Percentiles rank a stretch among this genome's conserved stretches.
Evolutionary conservation across 129 eudicot genomes (phyloP).

Genomic region (Arctium lappa): DNA sequence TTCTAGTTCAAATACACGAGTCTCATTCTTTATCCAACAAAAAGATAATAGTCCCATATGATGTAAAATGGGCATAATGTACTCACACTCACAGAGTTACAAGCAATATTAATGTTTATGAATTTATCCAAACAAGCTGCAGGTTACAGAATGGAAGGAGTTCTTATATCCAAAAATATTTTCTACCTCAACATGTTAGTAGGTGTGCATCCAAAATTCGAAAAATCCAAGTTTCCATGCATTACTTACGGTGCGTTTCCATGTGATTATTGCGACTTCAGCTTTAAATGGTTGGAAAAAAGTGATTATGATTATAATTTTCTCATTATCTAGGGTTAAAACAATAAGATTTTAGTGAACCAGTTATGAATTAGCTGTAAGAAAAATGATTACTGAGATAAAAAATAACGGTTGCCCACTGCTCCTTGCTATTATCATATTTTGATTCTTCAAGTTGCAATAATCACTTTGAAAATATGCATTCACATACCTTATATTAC

Average conservation of each 20-base stretch:
- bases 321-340: not conserved
- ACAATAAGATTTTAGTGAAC: not conserved
- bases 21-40: no score
- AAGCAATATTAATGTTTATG: not conserved
- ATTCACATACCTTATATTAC: not conserved
- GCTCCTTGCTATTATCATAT: not conserved
- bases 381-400: not conserved
- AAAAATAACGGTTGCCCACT: not conserved
- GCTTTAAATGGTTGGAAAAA: not conserved
- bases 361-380: not conserved
- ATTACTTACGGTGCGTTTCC: not conserved
- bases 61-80: no score
- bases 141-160: not conserved
- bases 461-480: not conserved
- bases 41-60: no score
- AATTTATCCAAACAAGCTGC: not conserved
- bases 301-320: not conserved
- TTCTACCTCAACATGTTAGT: not conserved
- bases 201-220: not conserved
- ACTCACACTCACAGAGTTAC: not conserved
- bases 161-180: not conserved
- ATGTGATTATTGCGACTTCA: not conserved
- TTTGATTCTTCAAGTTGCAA: conserved; percentile 2
- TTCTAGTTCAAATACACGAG: no score
- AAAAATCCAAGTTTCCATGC: not conserved